A percentile compares a stretch with the other conserved stretches of the same genome.
These are phyloP conservation scores for Dendrothele bispora DNA, from an alignment of 768 basidiomycete species.

Conservation along the genomic window DNA sequence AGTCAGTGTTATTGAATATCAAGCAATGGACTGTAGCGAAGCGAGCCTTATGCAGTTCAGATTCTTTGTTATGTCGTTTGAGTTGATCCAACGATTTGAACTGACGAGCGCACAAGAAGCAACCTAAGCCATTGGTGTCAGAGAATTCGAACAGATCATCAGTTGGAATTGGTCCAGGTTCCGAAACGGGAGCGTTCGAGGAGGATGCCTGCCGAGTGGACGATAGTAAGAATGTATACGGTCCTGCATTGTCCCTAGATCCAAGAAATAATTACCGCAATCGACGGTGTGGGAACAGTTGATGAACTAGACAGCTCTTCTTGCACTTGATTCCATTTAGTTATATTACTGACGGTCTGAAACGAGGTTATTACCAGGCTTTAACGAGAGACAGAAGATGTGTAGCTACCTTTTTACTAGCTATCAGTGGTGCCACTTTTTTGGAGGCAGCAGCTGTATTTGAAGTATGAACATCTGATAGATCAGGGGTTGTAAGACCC, in stretches of 20 bases:
- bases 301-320: constrained; percentile 69
- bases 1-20: constrained; percentile 29
- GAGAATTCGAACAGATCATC: constrained; percentile 82
- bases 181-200: constrained; percentile 12
- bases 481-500: not conserved
- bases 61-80: constrained; percentile 88
- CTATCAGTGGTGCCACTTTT: constrained; percentile 79
- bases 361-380: constrained; percentile 7
- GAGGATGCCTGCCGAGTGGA: constrained; percentile 14
- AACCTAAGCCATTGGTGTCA: constrained; percentile 72
- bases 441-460: constrained; percentile 53
- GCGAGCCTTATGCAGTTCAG: constrained; percentile 91
- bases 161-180: constrained; percentile 32
- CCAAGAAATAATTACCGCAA: no score
- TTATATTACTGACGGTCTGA: constrained; percentile 87
- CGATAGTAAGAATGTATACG: no score
- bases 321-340: constrained; percentile 97
- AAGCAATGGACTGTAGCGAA: constrained; percentile 34
- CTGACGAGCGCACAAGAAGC: constrained; percentile 89
- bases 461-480: not conserved
- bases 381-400: not conserved
- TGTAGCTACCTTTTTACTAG: constrained; percentile 73
- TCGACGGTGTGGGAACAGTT: constrained; percentile 21
- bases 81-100: constrained; percentile 89
- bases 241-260: no score